phyloP scores from a whole-genome alignment of 495 filamentous ascomycete species.

The Neurospora sp. region DNA sequence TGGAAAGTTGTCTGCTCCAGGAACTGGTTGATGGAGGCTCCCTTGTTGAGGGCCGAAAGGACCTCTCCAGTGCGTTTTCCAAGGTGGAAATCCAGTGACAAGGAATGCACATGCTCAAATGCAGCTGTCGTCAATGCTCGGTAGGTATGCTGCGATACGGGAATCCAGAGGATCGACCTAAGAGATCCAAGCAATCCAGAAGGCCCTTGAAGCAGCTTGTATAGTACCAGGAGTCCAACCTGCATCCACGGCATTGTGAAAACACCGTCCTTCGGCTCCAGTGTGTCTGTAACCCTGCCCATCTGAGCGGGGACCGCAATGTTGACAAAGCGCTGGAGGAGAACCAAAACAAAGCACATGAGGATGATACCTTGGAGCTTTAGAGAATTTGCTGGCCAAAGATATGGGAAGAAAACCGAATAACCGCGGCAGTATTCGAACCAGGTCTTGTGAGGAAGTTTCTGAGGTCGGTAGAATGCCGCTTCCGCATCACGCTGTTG shows the following conservation, averaged over 20 bases:
- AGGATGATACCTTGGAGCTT: slow-evolving; percentile 66
- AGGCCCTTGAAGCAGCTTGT: slow-evolving; percentile 76
- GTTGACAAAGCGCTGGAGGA: slow-evolving; percentile 71
- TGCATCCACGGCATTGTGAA: slow-evolving; percentile 23
- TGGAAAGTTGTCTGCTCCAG: slow-evolving; percentile 93
- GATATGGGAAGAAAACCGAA: slow-evolving; percentile 82
- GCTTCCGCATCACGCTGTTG: slow-evolving; percentile 34
- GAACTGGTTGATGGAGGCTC: slow-evolving; percentile 92
- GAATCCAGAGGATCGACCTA: slow-evolving; percentile 82
- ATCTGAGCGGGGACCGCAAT: slow-evolving; percentile 70
- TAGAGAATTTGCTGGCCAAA: slow-evolving; percentile 75
- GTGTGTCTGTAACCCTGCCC: slow-evolving; percentile 57
- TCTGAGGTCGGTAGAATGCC: slow-evolving; percentile 43
- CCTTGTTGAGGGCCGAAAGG: slow-evolving; percentile 87
- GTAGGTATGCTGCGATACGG: slow-evolving; percentile 92
- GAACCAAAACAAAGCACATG: slow-evolving; percentile 64
- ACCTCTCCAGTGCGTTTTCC: slow-evolving; percentile 96
- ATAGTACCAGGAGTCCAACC: slow-evolving; percentile 70
- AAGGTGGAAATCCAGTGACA: slow-evolving; percentile 93
- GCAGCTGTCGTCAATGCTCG: slow-evolving; percentile 86
- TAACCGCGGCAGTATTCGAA: slow-evolving; percentile 80
- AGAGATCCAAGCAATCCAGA: slow-evolving; percentile 78
- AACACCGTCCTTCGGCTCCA: slow-evolving; percentile 27
- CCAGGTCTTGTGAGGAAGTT: slow-evolving; percentile 32
- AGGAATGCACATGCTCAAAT: slow-evolving; percentile 91